Percentiles rank a stretch among this genome's conserved stretches.
Conservation (phyloP, 2,329 filamentous ascomycete species). For the Venturiaceae sp. region DNA sequence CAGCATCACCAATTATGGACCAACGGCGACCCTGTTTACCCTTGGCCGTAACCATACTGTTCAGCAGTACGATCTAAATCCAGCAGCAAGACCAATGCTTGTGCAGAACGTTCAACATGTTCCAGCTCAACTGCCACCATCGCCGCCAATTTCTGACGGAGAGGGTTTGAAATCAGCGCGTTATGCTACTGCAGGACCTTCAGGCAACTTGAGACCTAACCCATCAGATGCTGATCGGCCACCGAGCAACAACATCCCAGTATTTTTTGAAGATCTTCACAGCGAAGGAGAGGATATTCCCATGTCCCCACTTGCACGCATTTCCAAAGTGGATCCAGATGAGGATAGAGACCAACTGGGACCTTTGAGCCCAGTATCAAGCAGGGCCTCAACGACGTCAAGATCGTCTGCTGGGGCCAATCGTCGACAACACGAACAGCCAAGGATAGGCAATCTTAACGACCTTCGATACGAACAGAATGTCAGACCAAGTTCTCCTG, state of each 20-base stretch:
- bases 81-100: conserved; percentile 54
- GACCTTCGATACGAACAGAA: background rate
- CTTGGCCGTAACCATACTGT: conserved; percentile 79
- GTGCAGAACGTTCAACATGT: conserved; percentile 83
- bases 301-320: background rate
- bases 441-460: background rate
- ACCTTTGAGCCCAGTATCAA: conserved; percentile 57
- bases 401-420: conserved; percentile 6
- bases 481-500: conserved; percentile 5
- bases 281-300: conserved; percentile 51
- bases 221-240: conserved; percentile 22
- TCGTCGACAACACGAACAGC: background rate
- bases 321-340: conserved; percentile 43
- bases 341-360: conserved; percentile 53
- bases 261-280: conserved; percentile 49
- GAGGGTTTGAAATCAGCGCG: conserved; percentile 35
- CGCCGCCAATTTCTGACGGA: conserved; percentile 72
- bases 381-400: conserved; percentile 17
- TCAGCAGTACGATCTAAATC: conserved; percentile 92
- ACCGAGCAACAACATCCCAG: conserved; percentile 19
- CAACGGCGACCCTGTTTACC: conserved; percentile 86
- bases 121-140: conserved; percentile 67
- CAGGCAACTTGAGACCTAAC: conserved; percentile 11
- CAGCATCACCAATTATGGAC: conserved; percentile 79
- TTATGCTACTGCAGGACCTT: conserved; percentile 5